A percentile compares a stretch with the other conserved stretches of the same genome.
These are phyloP conservation scores for Endotrypanum monterogeii DNA, from an alignment of 208 protist species.

Conservation along the genomic window DNA sequence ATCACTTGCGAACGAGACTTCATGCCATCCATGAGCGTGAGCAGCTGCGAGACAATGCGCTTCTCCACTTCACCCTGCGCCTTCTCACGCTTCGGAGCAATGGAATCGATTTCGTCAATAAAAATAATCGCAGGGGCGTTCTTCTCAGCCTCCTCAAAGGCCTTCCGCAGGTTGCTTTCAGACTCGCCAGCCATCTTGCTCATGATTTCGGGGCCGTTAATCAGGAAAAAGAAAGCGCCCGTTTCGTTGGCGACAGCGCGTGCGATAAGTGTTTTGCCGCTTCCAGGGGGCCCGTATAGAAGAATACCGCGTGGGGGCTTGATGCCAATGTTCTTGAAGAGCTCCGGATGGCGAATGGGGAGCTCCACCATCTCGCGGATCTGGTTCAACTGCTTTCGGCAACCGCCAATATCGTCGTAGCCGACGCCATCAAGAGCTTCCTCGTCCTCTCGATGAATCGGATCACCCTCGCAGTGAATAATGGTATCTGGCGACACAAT, in stretches of 20 bases:
- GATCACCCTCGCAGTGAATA: conserved; percentile 99
- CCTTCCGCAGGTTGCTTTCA: conserved; percentile 99
- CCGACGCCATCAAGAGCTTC: conserved; percentile 94
- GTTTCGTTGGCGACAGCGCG: conserved; percentile 99
- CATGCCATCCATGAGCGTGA: conserved; percentile 99
- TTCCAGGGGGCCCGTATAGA: conserved; percentile 99
- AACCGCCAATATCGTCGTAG: conserved; percentile 99
- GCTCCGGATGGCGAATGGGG: conserved; percentile 98
- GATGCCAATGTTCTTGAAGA: conserved; percentile 99
- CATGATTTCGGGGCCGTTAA: conserved; percentile 99
- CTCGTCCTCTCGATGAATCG: conserved; percentile 99
- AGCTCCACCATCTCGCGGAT: conserved; percentile 99
- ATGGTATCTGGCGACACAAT: conserved; percentile 99
- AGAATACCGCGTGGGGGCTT: conserved; percentile 98
- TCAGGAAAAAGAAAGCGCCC: conserved; percentile 99
- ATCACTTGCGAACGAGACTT: conserved; percentile 98
- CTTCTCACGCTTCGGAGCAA: conserved; percentile 99
- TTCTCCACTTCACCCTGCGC: conserved; percentile 99
- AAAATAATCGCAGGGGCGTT: conserved; percentile 99
- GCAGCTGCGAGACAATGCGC: conserved; percentile 99
- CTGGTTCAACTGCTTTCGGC: conserved; percentile 98
- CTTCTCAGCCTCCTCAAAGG: conserved; percentile 99
- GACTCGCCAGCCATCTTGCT: conserved; percentile 99
- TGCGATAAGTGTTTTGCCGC: conserved; percentile 99
- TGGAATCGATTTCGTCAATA: conserved; percentile 99